Base-by-base conservation (phyloP, 192 early-diverging fungal species). In the Entomortierella chlamydospora region DNA sequence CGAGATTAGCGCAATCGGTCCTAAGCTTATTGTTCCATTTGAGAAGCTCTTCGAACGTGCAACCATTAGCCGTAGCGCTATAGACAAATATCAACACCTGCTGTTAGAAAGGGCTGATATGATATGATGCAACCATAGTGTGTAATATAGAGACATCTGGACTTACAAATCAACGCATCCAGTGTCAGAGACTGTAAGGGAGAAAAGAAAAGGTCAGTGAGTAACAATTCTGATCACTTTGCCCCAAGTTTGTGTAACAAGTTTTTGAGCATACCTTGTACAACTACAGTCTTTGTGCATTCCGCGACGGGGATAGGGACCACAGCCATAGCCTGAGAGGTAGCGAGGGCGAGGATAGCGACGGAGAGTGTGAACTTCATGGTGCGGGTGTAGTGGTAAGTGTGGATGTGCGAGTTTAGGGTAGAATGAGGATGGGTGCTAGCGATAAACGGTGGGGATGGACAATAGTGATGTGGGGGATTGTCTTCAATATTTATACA, bases 331-430 rank as follows among this genome's bases (percentile, higher is more conserved):
- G 60, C 73, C 67, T 78, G 73, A 56, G 73, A 78, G 50, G 73
- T 66, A 49, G 41, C 65, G 28, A 78, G 61, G 61, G 73, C 73
- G 49, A 78, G 73, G 23, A 69, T 61, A n/a, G 64, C 64, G 61
- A 69, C 51, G 26, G 73, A 69, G 61, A 69, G 54, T 43, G 73
- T 45, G 67, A 78, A 64, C 67, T 78, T 78, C 73, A 78, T 78
- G 54, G 22, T 72, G 69, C 30, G 22, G 51, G 8, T 8, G 28
- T 29, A 15, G 4, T 29, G 61, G 25, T 7, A 29, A 53, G 37
- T 17, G 51, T 10, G 17, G 7, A 45, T 31, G 1, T 37, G 34
- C 5, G 42, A 23, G n/a, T 12, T 23, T 12, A 47, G 45, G 45
- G 45, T 12, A 17, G 15, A 17, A 17, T 47, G 4, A 20, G 15